phyloP scores from a whole-genome alignment of 345 rosid genomes.

The Boechera stricta region DNA sequence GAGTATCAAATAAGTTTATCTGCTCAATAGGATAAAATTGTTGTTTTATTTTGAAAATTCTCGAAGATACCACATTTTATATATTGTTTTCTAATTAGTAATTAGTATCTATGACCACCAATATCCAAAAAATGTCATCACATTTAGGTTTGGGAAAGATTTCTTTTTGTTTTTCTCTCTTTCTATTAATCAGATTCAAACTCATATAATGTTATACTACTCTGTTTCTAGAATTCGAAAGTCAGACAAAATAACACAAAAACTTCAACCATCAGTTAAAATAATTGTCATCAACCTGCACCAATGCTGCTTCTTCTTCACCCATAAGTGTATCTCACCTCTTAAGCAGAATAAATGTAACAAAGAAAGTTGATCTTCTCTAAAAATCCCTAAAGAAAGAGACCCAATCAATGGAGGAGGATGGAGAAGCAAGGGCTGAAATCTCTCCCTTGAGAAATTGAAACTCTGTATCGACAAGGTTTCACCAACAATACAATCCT shows the following conservation, averaged over 20 bases:
- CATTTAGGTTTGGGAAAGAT: too few species aligned
- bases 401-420: neutral
- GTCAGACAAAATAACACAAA: too few species aligned
- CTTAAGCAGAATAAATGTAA: too few species aligned
- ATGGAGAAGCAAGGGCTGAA: neutral
- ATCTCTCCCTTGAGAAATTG: neutral
- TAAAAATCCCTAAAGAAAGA: neutral
- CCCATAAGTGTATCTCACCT: neutral
- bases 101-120: too few species aligned
- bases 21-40: too few species aligned
- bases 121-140: too few species aligned
- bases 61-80: too few species aligned
- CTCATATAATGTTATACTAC: neutral
- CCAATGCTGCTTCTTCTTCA: neutral
- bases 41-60: too few species aligned
- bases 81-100: too few species aligned
- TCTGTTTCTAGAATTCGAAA: too few species aligned
- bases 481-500: neutral
- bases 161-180: too few species aligned
- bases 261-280: too few species aligned
- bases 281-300: neutral
- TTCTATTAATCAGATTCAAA: neutral
- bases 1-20: neutral
- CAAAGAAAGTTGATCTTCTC: neutral
- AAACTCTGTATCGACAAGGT: neutral